Percentiles rank a stretch among this genome's conserved stretches.
Conservation (phyloP, 805 yeast species). For the Starmerella bacillaris region DNA sequence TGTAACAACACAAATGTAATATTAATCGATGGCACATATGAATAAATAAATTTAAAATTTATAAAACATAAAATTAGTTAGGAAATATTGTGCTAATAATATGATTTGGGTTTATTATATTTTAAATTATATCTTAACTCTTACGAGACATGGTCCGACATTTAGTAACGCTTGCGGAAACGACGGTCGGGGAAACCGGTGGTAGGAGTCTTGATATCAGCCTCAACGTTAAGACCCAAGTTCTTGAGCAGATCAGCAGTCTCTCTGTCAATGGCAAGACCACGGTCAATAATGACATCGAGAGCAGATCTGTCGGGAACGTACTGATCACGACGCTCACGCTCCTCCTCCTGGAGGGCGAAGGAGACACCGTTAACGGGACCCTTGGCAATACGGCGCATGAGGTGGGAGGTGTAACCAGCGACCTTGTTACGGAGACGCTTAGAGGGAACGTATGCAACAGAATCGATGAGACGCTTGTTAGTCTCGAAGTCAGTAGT, state of each 20-base stretch:
- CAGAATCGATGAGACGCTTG: conserved; percentile 97
- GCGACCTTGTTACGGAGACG: conserved; percentile 99
- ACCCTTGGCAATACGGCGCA: conserved; percentile 99
- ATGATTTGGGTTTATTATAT: no score
- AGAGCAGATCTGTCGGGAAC: conserved; percentile 99
- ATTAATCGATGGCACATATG: no score
- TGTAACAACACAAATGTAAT: no score
- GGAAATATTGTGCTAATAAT: no score
- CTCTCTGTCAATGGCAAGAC: conserved; percentile 91
- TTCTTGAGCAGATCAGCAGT: conserved; percentile 88
- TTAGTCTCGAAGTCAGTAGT: conserved; percentile 98
- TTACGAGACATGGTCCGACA: no score
- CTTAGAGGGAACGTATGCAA: conserved; percentile 97
- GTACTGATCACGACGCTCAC: conserved; percentile 99
- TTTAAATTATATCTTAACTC: no score
- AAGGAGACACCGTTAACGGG: conserved; percentile 99
- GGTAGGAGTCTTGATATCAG: conserved; percentile 40
- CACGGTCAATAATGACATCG: conserved; percentile 90
- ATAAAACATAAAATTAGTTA: no score
- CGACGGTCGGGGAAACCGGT: conserved; percentile 18
- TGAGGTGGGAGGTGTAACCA: conserved; percentile 99
- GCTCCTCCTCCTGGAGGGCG: conserved; percentile 99
- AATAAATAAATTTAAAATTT: no score
- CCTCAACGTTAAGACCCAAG: conserved; percentile 40
- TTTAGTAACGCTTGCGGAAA: conserved; percentile 21